These are phyloP conservation scores for Emydomyces testavorans DNA, from an alignment of 2,329 filamentous ascomycete genomes.

Conservation along the genomic window DNA sequence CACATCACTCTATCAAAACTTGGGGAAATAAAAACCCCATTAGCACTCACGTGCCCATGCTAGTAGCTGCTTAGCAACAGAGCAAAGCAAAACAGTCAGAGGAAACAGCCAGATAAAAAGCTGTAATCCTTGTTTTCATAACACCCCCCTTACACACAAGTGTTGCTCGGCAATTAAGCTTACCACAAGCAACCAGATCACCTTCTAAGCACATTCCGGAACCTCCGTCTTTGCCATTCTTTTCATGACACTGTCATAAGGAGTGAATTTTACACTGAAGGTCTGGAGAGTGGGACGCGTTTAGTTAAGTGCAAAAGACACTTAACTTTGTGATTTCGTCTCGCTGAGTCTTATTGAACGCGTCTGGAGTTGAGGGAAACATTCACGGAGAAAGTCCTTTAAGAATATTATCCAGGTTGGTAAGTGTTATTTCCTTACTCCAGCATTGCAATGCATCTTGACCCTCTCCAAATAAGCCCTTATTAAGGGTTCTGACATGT, in stretches of 20 bases:
- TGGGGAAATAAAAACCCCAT: neutral
- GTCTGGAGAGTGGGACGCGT: too few species aligned
- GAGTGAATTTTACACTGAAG: neutral
- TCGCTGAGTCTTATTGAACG: neutral
- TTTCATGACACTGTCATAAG: neutral
- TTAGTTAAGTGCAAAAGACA: too few species aligned
- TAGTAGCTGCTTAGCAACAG: neutral
- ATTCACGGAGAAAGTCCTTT: neutral
- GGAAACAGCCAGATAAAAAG: neutral
- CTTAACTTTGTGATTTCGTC: neutral
- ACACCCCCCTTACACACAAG: neutral
- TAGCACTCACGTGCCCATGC: neutral
- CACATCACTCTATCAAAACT: neutral
- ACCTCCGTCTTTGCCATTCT: neutral
- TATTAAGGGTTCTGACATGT: neutral
- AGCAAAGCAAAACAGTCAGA: neutral
- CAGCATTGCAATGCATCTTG: neutral
- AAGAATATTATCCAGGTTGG: neutral
- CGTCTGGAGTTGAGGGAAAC: neutral
- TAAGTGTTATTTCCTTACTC: neutral
- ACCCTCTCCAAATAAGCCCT: neutral
- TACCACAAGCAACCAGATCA: too few species aligned
- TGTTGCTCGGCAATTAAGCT: neutral
- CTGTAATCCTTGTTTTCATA: neutral
- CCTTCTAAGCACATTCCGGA: neutral